phyloP scores from a whole-genome alignment of 306 rosid genomes.

The Fagus crenata region DNA sequence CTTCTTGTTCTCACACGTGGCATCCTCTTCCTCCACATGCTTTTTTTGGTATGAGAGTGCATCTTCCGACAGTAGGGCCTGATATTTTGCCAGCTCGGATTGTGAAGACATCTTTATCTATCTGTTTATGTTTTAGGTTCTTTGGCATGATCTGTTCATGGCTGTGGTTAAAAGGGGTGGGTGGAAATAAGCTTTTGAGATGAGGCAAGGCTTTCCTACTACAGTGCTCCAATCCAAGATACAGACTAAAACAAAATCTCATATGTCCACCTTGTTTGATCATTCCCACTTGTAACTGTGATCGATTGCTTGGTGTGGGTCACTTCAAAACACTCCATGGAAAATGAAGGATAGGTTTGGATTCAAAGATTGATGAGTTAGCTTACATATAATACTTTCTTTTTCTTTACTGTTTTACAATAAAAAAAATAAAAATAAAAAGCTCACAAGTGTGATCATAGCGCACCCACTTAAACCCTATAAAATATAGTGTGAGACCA shows the following conservation, averaged over 20 bases:
- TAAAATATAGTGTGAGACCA: too few relatives aligned
- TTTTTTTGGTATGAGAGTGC: conserved; percentile 20
- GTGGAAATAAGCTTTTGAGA: neutral
- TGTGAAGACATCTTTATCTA: conserved; percentile 41
- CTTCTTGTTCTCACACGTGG: conserved; percentile 41
- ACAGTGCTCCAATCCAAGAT: neutral
- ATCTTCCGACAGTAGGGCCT: conserved; percentile 37
- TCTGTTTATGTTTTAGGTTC: conserved; percentile 33
- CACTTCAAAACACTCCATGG: neutral
- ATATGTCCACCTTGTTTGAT: neutral
- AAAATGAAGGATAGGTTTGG: neutral
- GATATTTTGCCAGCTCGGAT: conserved; percentile 62
- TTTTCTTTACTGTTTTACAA: too few relatives aligned
- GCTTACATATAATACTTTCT: too few relatives aligned
- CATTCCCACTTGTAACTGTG: neutral
- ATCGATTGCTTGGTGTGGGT: neutral
- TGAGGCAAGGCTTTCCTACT: too few relatives aligned
- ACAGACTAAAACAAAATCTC: neutral
- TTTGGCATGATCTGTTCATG: conserved; percentile 24
- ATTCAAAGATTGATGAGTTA: too few relatives aligned
- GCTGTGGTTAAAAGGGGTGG: neutral
- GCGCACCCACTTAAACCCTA: too few relatives aligned
- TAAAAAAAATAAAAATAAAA: too few relatives aligned
- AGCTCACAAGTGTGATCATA: too few relatives aligned
- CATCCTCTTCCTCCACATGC: conserved; percentile 52